Conservation (phyloP, 140 eudicot genomes). For the Flaveria floridana region DNA sequence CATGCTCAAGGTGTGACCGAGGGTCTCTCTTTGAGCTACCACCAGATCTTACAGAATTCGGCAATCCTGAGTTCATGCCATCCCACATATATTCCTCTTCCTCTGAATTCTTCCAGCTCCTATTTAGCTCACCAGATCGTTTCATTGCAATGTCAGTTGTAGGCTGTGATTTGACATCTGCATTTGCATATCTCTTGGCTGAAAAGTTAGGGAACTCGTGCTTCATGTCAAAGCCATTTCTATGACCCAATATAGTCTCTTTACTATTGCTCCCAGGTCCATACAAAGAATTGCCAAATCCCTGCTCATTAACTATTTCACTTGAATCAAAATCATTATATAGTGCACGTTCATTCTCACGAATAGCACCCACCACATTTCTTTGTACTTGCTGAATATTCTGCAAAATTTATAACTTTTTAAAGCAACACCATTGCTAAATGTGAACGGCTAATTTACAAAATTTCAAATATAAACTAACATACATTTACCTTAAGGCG, state of each 20-base stretch:
- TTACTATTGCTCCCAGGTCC: constrained; percentile 40
- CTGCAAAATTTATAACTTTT: constrained; percentile 30
- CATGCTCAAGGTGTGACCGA: constrained; percentile 45
- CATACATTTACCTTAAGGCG: constrained; percentile 49
- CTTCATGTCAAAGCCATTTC: constrained; percentile 51
- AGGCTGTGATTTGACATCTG: constrained; percentile 39
- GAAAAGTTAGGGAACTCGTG: constrained; percentile 37
- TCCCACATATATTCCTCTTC: constrained; percentile 91
- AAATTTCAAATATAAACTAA: constrained; percentile 15
- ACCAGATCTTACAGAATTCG: constrained; percentile 34
- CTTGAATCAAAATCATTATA: constrained; percentile 42
- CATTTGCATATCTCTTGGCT: constrained; percentile 32
- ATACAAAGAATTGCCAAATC: constrained; percentile 50
- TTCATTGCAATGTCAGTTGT: constrained; percentile 30
- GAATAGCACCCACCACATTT: constrained; percentile 36
- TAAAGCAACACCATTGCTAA: not conserved
- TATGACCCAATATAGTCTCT: constrained; percentile 45
- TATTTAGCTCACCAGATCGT: constrained; percentile 39
- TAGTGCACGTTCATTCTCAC: constrained; percentile 41
- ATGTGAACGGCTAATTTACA: not conserved
- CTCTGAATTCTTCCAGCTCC: constrained; percentile 83
- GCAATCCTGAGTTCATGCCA: constrained; percentile 48
- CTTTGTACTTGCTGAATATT: constrained; percentile 49
- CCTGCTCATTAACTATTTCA: constrained; percentile 46
- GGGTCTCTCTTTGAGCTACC: constrained; percentile 51